phyloP scores from a whole-genome alignment of 345 rosid genomes.

The Camelina hispida region DNA sequence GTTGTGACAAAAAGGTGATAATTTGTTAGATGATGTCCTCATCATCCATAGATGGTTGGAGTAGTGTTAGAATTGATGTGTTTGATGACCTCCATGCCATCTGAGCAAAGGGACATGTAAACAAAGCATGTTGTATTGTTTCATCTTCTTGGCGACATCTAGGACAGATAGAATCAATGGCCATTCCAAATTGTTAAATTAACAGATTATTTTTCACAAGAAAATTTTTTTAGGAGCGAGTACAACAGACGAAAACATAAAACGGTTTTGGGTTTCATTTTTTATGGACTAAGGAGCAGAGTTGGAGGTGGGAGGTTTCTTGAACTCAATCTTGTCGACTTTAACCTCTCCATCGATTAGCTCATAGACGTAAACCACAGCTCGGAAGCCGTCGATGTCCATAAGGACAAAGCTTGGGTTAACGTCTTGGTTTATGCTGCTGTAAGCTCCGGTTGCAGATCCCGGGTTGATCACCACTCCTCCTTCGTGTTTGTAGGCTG shows the following conservation, averaged over 20 bases:
- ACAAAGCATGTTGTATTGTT: too few relatives aligned
- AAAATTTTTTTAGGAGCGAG: conserved; percentile 15
- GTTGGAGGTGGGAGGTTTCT: conserved; percentile 69
- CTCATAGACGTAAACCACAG: conserved; percentile 93
- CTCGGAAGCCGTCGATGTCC: conserved; percentile 94
- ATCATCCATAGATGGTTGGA: too few relatives aligned
- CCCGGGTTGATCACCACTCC: conserved; percentile 97
- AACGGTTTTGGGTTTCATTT: background rate
- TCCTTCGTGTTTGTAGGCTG: conserved; percentile 95
- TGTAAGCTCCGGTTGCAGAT: conserved; percentile 91
- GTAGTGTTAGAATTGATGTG: too few relatives aligned
- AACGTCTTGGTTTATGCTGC: conserved; percentile 85
- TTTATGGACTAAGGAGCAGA: conserved; percentile 51
- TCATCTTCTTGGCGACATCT: too few relatives aligned
- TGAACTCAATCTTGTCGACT: conserved; percentile 96
- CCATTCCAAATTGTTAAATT: background rate
- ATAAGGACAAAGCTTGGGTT: conserved; percentile 96
- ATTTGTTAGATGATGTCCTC: too few relatives aligned
- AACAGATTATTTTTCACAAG: conserved; percentile 34
- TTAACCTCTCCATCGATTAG: conserved; percentile 95
- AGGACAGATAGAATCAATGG: too few relatives aligned
- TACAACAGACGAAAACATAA: conserved; percentile 22
- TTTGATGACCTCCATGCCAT: too few relatives aligned
- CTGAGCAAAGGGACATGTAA: too few relatives aligned
- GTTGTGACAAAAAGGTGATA: too few relatives aligned